Conservation (phyloP, 345 rosid species). For the Clausena lansium region DNA sequence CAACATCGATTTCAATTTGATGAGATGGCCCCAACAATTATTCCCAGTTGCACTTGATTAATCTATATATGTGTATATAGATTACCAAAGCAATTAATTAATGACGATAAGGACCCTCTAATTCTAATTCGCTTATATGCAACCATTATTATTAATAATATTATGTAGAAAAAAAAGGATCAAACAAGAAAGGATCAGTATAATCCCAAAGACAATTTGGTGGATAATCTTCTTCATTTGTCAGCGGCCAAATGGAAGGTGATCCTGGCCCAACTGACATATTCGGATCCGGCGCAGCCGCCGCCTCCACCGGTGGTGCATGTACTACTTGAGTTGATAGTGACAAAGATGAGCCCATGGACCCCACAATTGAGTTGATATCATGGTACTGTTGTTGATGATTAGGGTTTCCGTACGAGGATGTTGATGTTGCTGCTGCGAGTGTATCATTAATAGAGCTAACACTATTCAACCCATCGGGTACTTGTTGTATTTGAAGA, state of each 20-base stretch:
- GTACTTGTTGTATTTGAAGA: background rate
- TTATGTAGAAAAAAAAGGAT: constrained; percentile 29
- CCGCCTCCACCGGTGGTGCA: constrained; percentile 33
- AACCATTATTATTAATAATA: background rate
- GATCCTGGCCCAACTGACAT: constrained; percentile 42
- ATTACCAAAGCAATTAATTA: background rate
- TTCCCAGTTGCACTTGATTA: background rate
- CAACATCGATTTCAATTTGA: background rate
- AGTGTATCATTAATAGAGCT: background rate
- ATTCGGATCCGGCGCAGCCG: constrained; percentile 38
- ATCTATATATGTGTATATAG: background rate
- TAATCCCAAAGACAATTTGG: constrained; percentile 60
- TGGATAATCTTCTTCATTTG: constrained; percentile 55
- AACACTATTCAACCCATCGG: background rate
- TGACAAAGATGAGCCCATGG: constrained; percentile 47
- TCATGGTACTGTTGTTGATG: constrained; percentile 33
- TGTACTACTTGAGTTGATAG: constrained; percentile 30
- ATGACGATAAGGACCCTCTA: background rate
- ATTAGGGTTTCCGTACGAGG: constrained; percentile 27
- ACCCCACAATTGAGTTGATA: constrained; percentile 39
- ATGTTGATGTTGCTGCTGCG: background rate
- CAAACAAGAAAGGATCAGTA: constrained; percentile 52
- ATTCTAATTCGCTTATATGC: constrained; percentile 9
- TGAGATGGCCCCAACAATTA: background rate
- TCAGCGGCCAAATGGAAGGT: constrained; percentile 59